Percentiles rank a stretch among this genome's conserved stretches.
phyloP scores from a whole-genome alignment of 1,284 basidiomycete species.

The Farysia itapuensis region DNA sequence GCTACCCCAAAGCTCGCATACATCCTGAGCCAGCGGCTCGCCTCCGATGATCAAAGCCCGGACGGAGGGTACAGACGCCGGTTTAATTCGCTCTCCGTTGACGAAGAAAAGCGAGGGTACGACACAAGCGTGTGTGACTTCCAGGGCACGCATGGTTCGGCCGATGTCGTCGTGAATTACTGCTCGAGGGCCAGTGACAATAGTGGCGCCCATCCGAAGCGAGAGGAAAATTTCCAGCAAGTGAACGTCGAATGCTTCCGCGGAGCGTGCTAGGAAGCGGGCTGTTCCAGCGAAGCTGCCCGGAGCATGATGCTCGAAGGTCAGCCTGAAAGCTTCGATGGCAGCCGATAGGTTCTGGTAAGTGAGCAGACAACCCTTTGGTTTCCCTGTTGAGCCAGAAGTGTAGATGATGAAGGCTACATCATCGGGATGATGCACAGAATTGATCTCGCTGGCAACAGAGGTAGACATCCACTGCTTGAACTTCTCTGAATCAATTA shows the following conservation, averaged over 20 bases:
- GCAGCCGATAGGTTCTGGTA: constrained; percentile 46
- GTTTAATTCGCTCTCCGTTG: constrained; percentile 37
- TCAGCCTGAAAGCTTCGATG: constrained; percentile 37
- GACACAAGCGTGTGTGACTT: constrained; percentile 54
- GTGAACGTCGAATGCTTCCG: constrained; percentile 58
- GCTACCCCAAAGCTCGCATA: constrained; percentile 45
- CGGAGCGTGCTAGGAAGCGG: constrained; percentile 54
- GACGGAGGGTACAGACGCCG: constrained; percentile 40
- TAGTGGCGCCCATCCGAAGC: constrained; percentile 49
- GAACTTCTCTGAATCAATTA: constrained; percentile 9
- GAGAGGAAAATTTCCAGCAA: constrained; percentile 57
- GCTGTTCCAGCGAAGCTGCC: constrained; percentile 22
- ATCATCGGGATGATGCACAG: constrained; percentile 10
- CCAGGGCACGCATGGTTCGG: constrained; percentile 38
- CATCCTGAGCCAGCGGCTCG: constrained; percentile 44
- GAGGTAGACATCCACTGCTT: neutral
- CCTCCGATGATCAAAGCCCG: constrained; percentile 52
- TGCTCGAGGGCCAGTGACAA: constrained; percentile 51
- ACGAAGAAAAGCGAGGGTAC: constrained; percentile 57
- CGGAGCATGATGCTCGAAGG: constrained; percentile 39
- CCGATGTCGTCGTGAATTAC: constrained; percentile 52
- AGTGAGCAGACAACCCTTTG: constrained; percentile 52
- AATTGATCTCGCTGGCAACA: neutral
- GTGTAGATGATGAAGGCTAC: constrained; percentile 56
- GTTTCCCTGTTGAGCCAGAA: constrained; percentile 53